Base-by-base conservation (phyloP, 2,329 filamentous ascomycete species). In the Aspergillus persii region DNA sequence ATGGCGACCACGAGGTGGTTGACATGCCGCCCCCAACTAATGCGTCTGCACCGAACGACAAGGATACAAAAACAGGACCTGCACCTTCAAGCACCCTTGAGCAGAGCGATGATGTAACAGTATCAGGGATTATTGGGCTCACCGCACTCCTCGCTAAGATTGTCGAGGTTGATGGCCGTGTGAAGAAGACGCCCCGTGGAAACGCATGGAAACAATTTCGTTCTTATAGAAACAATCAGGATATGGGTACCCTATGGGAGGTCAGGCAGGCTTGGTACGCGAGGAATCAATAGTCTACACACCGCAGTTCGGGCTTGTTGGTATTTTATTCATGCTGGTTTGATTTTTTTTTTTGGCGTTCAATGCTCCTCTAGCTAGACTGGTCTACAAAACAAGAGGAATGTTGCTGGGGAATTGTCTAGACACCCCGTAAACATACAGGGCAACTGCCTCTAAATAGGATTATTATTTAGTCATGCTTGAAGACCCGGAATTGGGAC, bases 171-270 rank as follows among this genome's bases (percentile, higher is more conserved):
- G 77, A 80, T 59, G 77, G 77, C 15, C 76, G 77, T 29, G 63
- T 72, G 23, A 66, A 56, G 4, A 60, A 71, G 4, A 61, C 68
- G 4, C 69, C 71, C 4, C 69, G 69, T 46, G 68, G 70, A 1
- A 80, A 79, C 68, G 67, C 77, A 8, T 80, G 78, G 78, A 79
- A 79, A 57, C 70, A 74, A 39, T 68, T 79, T 26, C 77, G 78
- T 8, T 77, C 74, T 54, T 75, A 72, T 49, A 70, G 78, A 50
- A 70, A 78, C 39, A 79, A 80, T 44, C 78, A 80, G 65, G 78
- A 80, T 48, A 78, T 80, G 66, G 78, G 78, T 3, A 77, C 70
- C 55, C 69, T 79, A 26, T 80, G 74, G 69, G 78, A 80, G 46
- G 68, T 80, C 49, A 69, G 78, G 48, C 74, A 79, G 56, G 68